Evolutionary conservation across 441 rosid species (phyloP).

Genomic region (Omphalea diandra): DNA sequence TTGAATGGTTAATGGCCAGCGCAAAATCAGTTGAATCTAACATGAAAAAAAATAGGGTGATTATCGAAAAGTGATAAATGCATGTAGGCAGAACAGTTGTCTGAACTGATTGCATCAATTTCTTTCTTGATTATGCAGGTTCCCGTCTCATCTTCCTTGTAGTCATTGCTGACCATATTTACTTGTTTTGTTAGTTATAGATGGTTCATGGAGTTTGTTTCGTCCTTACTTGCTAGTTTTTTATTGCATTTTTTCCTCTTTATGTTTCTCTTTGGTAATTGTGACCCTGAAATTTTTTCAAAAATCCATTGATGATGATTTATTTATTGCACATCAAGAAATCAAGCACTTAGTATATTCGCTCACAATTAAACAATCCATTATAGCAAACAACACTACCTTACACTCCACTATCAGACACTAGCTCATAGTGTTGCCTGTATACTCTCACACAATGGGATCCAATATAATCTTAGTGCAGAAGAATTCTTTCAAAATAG

Average conservation of each 20-base stretch:
- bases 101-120: neutral
- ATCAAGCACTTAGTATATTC: conserved; percentile 25
- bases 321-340: conserved; percentile 31
- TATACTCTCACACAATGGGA: conserved; percentile 29
- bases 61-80: neutral
- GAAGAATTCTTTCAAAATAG: conserved; percentile 27
- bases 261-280: neutral
- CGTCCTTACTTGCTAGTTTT: neutral
- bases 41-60: neutral
- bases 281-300: conserved; percentile 1
- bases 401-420: conserved; percentile 25
- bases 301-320: conserved; percentile 12
- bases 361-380: conserved; percentile 29
- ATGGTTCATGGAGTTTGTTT: conserved; percentile 2
- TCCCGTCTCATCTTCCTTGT: neutral
- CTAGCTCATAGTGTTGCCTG: conserved; percentile 22
- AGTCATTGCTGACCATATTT: neutral
- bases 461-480: conserved; percentile 17
- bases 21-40: neutral
- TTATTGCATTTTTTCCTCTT: neutral
- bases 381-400: conserved; percentile 30
- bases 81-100: neutral
- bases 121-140: neutral
- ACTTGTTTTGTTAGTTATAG: neutral
- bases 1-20: neutral